Evolutionary conservation across 192 early-diverging fungal genomes (phyloP), one percentile per base, ranked within the genome.

Genomic region (Gaertneriomyces sp.): DNA sequence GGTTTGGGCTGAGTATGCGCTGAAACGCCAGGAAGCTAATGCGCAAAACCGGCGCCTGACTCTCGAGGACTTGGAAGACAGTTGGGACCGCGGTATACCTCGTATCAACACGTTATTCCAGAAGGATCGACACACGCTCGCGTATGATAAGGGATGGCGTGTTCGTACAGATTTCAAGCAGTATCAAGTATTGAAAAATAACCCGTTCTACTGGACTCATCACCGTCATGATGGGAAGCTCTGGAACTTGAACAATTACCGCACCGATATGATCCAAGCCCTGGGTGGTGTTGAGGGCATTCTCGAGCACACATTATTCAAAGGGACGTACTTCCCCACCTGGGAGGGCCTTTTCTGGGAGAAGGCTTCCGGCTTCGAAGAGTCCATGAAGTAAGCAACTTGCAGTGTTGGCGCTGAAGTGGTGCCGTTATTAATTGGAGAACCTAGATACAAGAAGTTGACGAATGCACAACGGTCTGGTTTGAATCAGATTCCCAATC

Each of bases 261-360:
- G 96, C 64, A 95, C 94, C 0, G 96, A 99, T 68, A 94, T 99
- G 92, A 98, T 99, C 67, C 96, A 99, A 79, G 95, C 96, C 3
- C 79, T 99, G 16, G 96, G 96, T 58, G 96, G 96, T 51, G 95
- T 99, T 5, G 96, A 99, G 70, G 94, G 94, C 63, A 99, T 99
- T 79, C 78, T 99, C 33, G 96, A 99, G 72, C 96, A 99, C 76
- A 96, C 96, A 9, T 76, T 99, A 52, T 99, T 99, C 84, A 95
- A 93, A 75, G 96, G 93, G 11, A 99, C 96, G 2, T 95, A 95
- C 71, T 96, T 96, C 77, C 89, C 93, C 14, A 94, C 95, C 5
- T 99, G 96, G 96, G 92, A 96, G 75, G 96, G 96, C 79, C 85
- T 97, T 20, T 98, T 96, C 87, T 96, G 93, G 94, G 90, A 94